Evolutionary conservation across 495 filamentous ascomycete genomes (phyloP).

Genomic region (Aspergillus incahuasiensis): DNA sequence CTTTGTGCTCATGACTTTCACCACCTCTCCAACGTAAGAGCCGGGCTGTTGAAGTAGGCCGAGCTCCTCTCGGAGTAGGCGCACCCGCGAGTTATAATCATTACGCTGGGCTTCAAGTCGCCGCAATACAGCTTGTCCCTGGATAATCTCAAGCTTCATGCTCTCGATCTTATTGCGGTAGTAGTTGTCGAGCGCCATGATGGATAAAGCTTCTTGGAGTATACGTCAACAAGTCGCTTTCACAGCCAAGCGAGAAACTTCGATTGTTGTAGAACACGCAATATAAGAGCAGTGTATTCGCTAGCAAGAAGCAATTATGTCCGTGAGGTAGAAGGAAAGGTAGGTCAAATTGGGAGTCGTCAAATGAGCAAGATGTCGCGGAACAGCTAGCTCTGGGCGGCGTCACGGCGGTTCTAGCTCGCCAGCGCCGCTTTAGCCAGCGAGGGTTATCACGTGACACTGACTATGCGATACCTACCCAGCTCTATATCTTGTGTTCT

Average conservation of each 20-base stretch:
- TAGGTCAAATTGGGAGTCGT: not conserved
- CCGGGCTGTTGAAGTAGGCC: constrained; percentile 95
- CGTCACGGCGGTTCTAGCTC: not conserved
- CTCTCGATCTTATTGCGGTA: constrained; percentile 99
- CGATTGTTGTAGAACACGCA: not conserved
- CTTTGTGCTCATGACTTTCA: constrained; percentile 99
- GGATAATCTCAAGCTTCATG: constrained; percentile 99
- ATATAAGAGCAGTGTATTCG: not conserved
- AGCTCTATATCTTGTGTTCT: too few species aligned
- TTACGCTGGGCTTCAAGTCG: constrained; percentile 97
- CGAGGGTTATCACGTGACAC: not conserved
- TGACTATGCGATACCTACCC: not conserved
- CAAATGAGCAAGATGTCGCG: not conserved
- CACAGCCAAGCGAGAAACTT: not conserved
- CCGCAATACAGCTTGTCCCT: constrained; percentile 91
- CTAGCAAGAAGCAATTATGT: not conserved
- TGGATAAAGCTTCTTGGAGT: constrained; percentile 25
- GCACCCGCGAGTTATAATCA: constrained; percentile 98
- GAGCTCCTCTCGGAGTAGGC: constrained; percentile 90
- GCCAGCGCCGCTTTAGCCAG: constrained; percentile 1
- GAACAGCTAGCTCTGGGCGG: constrained; percentile 3
- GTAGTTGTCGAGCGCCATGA: constrained; percentile 97
- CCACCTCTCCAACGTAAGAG: constrained; percentile 97
- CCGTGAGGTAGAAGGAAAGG: not conserved
- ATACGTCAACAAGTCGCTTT: not conserved